Evolutionary conservation across 768 basidiomycete genomes (phyloP), one percentile per base, ranked within the genome.

Genomic region (Lentinula sp.): DNA sequence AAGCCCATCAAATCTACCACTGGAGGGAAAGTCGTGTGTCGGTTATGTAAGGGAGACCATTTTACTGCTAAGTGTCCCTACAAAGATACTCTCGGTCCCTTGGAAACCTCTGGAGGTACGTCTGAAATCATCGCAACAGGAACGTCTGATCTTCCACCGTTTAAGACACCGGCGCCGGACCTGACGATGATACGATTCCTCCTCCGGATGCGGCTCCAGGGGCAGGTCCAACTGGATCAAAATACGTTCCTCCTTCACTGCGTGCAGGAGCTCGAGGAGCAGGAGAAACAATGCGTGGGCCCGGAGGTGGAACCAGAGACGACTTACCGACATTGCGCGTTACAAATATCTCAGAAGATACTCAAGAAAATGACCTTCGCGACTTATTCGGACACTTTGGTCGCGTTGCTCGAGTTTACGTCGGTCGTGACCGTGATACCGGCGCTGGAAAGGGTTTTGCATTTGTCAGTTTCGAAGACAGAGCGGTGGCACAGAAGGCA

Each of bases 21-120:
- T 62, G 86, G 86, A 21, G 93, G 93, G 70, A 94, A 94, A 70
- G 91, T 99, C 64, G 75, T 81, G 48, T 99, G 97, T 81, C 84
- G 97, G 65, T 77, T 97, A 59, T 98, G 97, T 78, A 93, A 96
- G 71, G 97, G 96, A 57, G 91, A 90, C 65, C 97, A 98, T 77
- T 98, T 95, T 75, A 99, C 97, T 13, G 91, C 95, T 64, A 95
- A 95, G 74, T 98, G 97, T 82, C 97, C 97, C 5, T 95, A 95
- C 83, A 97, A 95, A 76, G 95, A 98, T 68, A 89, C 91, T 8
- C 83, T 99, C 13, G 88, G 87, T 9, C 89, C 85, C 3, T 78
- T 94, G 52, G 91, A 86, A 56, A 79, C 78, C 11, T 75, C 76
- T 4, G 87, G 87, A 82, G 67, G 57, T 45, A n/a, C 18, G 39